Conservation (phyloP, 148 eudicot genomes). For the Rhododendron molle region DNA sequence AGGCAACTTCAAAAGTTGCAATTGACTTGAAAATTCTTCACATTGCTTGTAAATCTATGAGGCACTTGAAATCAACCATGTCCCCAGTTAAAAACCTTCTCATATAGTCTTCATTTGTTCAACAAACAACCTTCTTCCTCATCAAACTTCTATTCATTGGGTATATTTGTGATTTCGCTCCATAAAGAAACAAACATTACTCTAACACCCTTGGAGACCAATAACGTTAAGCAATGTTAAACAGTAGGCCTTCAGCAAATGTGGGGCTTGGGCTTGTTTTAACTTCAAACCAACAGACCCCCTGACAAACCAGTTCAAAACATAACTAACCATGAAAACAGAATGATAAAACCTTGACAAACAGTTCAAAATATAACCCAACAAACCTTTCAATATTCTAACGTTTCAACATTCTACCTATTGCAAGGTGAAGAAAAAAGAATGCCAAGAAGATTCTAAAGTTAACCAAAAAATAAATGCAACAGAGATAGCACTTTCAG, state of each 20-base stretch:
- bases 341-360: constrained; percentile 17
- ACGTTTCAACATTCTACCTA: background rate
- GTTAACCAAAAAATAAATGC: background rate
- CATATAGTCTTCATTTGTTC: constrained; percentile 47
- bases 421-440: background rate
- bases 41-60: constrained; percentile 33
- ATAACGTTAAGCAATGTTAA: constrained; percentile 47
- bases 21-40: constrained; percentile 41
- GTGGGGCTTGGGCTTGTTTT: constrained; percentile 88
- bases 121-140: constrained; percentile 48
- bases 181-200: constrained; percentile 42
- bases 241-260: constrained; percentile 63
- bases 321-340: constrained; percentile 39
- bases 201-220: constrained; percentile 51
- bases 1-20: constrained; percentile 59
- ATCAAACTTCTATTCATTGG: constrained; percentile 58
- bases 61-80: constrained; percentile 49
- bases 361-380: constrained; percentile 5
- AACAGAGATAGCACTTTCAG: background rate
- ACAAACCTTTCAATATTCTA: constrained; percentile 6
- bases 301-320: constrained; percentile 84
- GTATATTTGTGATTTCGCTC: constrained; percentile 38
- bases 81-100: constrained; percentile 37
- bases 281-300: constrained; percentile 83
- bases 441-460: background rate